These are phyloP conservation scores for Holtermanniella nyarrowii DNA, from an alignment of 768 basidiomycete species.

Conservation along the genomic window DNA sequence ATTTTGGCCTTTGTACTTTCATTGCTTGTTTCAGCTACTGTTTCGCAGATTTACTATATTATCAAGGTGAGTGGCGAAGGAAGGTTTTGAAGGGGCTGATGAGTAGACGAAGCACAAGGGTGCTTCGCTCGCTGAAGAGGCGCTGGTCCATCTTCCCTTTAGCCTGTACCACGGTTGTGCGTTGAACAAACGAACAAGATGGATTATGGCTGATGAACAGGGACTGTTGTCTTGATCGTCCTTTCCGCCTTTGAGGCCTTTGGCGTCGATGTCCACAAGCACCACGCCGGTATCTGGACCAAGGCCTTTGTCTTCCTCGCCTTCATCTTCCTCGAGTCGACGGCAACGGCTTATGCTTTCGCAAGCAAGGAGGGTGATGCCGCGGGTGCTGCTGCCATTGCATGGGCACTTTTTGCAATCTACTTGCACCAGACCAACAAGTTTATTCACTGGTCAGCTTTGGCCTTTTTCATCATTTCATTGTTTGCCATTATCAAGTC, in stretches of 20 bases:
- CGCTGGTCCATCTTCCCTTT: constrained; percentile 92
- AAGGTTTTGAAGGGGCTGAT: background rate
- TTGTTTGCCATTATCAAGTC: constrained; percentile 78
- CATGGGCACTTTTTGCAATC: constrained; percentile 89
- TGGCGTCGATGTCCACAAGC: constrained; percentile 59
- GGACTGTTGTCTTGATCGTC: constrained; percentile 41
- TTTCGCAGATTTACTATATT: constrained; percentile 84
- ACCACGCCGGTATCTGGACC: constrained; percentile 73
- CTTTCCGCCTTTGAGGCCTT: constrained; percentile 40
- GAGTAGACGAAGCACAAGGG: constrained; percentile 56
- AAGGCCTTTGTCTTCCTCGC: constrained; percentile 92
- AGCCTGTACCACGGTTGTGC: constrained; percentile 74
- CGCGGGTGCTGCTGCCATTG: constrained; percentile 80
- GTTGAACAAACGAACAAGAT: constrained; percentile 51
- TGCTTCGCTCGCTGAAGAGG: constrained; percentile 59
- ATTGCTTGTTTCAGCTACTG: constrained; percentile 70
- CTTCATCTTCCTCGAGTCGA: constrained; percentile 87
- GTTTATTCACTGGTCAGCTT: constrained; percentile 84
- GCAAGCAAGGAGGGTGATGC: constrained; percentile 81
- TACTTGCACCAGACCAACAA: constrained; percentile 52
- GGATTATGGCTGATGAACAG: constrained; percentile 11
- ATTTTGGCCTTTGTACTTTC: constrained; percentile 70
- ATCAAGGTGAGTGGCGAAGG: constrained; percentile 49
- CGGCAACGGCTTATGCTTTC: constrained; percentile 89
- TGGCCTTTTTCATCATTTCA: constrained; percentile 74